Evolutionary conservation across 495 filamentous ascomycete genomes (phyloP).

Genomic region (Xylaria curta): DNA sequence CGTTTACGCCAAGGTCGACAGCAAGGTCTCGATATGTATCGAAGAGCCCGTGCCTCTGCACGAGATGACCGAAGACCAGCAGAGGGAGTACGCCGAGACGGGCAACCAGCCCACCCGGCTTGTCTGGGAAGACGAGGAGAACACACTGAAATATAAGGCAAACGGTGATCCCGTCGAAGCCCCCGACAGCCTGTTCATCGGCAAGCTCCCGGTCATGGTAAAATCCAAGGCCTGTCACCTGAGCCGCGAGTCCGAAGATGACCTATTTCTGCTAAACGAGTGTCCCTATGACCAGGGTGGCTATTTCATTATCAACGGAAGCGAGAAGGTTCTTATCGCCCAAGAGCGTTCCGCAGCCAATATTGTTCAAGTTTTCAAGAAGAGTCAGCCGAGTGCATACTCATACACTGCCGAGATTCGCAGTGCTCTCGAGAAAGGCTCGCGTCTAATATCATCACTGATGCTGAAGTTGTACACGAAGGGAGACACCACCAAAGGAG

Average conservation of each 20-base stretch:
- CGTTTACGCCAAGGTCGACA: constrained; percentile 83
- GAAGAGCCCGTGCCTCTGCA: constrained; percentile 70
- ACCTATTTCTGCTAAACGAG: constrained; percentile 86
- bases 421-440: constrained; percentile 95
- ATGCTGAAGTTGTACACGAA: constrained; percentile 87
- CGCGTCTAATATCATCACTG: constrained; percentile 87
- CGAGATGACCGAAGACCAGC: constrained; percentile 67
- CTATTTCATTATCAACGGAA: constrained; percentile 99
- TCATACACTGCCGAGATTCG: constrained; percentile 95
- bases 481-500: constrained; percentile 75
- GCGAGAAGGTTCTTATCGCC: constrained; percentile 97
- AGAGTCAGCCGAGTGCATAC: constrained; percentile 82
- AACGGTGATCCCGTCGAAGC: constrained; percentile 53
- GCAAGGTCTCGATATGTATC: constrained; percentile 78
- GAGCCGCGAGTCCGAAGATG: constrained; percentile 77
- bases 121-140: constrained; percentile 63
- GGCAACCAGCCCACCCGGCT: constrained; percentile 60
- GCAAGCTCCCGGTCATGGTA: constrained; percentile 96
- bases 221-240: constrained; percentile 93
- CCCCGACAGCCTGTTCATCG: constrained; percentile 72
- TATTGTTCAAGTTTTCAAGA: constrained; percentile 98
- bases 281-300: constrained; percentile 98
- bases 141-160: constrained; percentile 44
- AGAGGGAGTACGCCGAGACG: constrained; percentile 51
- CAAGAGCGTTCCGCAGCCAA: constrained; percentile 98